A percentile compares a stretch with the other conserved stretches of the same genome.
phyloP scores from a whole-genome alignment of 1,139 yeast species.

The Suhomyces atakaporum region DNA sequence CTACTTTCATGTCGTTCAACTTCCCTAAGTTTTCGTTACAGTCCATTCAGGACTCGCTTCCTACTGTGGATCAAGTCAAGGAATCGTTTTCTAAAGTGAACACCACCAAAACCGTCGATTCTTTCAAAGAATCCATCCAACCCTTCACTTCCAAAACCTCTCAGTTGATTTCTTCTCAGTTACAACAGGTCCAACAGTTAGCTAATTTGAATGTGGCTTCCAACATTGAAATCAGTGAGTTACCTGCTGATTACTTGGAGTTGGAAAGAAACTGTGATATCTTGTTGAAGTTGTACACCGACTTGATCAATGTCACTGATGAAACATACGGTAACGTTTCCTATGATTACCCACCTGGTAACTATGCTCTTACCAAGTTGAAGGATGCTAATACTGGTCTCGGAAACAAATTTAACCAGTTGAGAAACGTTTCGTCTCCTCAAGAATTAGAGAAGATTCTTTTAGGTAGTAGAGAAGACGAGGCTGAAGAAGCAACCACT shows the following conservation, averaged over 20 bases:
- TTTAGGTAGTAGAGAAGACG: slow-evolving; percentile 23
- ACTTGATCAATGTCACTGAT: slow-evolving; percentile 55
- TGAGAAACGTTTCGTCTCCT: slow-evolving; percentile 61
- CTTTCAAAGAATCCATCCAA: slow-evolving; percentile 42
- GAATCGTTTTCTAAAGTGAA: slow-evolving; percentile 43
- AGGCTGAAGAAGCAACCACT: slow-evolving; percentile 24
- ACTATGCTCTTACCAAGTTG: slow-evolving; percentile 44
- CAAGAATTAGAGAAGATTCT: slow-evolving; percentile 62
- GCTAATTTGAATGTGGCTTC: slow-evolving; percentile 30
- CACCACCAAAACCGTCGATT: slow-evolving; percentile 44
- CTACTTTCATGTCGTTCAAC: slow-evolving; percentile 47
- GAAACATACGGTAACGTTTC: slow-evolving; percentile 66
- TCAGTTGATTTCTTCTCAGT: slow-evolving; percentile 40
- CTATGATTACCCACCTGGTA: slow-evolving; percentile 75
- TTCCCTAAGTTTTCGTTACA: slow-evolving; percentile 51
- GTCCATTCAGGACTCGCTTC: slow-evolving; percentile 48
- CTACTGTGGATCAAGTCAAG: slow-evolving; percentile 43
- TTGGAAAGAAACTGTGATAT: slow-evolving; percentile 69
- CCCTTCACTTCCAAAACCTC: slow-evolving; percentile 47
- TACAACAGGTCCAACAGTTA: slow-evolving; percentile 47
- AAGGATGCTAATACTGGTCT: slow-evolving; percentile 66
- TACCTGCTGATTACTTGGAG: slow-evolving; percentile 70
- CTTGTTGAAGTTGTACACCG: slow-evolving; percentile 59
- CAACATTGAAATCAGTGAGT: slow-evolving; percentile 54
- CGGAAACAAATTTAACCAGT: slow-evolving; percentile 55